phyloP scores from a whole-genome alignment of 148 eudicot genomes.

The Fallopia convolvulus region DNA sequence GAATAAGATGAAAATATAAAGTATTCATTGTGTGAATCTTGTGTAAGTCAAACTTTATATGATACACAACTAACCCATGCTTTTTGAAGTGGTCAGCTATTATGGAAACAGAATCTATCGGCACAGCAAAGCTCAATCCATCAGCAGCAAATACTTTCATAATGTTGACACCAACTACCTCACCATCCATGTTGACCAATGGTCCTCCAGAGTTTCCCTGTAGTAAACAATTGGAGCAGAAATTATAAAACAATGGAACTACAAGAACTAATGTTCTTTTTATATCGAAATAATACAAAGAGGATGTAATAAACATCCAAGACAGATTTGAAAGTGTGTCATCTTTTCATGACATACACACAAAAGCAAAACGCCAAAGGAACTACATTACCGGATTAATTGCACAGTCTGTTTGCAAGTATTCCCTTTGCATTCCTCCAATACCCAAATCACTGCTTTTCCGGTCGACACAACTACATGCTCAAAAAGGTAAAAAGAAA shows the following conservation, averaged over 20 bases:
- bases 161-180: conserved; percentile 78
- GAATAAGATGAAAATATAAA: background rate
- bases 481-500: background rate
- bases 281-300: background rate
- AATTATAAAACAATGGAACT: background rate
- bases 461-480: conserved; percentile 77
- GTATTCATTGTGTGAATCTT: background rate
- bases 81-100: conserved; percentile 80
- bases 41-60: background rate
- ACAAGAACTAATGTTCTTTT: background rate
- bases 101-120: conserved; percentile 74
- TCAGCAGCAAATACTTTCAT: conserved; percentile 79
- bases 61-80: conserved; percentile 44
- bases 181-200: conserved; percentile 89
- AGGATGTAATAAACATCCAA: background rate
- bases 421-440: conserved; percentile 89
- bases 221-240: conserved; percentile 8
- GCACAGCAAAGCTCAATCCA: conserved; percentile 89
- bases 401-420: conserved; percentile 90
- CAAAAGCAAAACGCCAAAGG: background rate
- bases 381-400: conserved; percentile 49
- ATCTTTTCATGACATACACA: background rate
- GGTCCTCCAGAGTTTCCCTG: conserved; percentile 99
- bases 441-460: conserved; percentile 95
- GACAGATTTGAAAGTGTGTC: background rate